Base-by-base conservation (phyloP, 768 basidiomycete genomes). In the Cystobasidium tubakii region DNA sequence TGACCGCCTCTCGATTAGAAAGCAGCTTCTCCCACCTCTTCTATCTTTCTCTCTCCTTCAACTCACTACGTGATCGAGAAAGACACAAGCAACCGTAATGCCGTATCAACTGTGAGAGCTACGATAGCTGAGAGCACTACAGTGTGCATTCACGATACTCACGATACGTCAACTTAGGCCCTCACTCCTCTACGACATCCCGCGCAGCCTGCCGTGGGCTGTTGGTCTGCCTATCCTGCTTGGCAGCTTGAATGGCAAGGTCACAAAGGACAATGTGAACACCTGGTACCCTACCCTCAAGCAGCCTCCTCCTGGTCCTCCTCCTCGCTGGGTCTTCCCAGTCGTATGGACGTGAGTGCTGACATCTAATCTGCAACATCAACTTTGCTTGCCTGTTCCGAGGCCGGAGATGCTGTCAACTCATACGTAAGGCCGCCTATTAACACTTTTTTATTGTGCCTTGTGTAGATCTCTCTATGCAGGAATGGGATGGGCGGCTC, bases 181-280 rank as follows among this genome's bases (percentile, higher is more conserved):
- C 3, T 60, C 54, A 1, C 43, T 71, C 3, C 54, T 71, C 36
- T 71, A 71, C 36, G 43, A 44, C 29, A 71, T 71, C 21, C 69
- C 69, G 13, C 27, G 69, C 27, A 54, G 46, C 33, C 55, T 71
- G 9, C 69, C 43, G 19, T 29, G 29, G 62, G 44, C 42, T 15
- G 74, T 78, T 29, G 77, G 77, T 27, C 62, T 78, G 25, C 77
- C 77, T 12, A 67, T 77, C 69, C 75, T 62, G 0, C 55, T 74
- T 43, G 77, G 77, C 7, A 62, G 74, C 25, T 54, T 64, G 1
- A 62, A 34, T 23, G 77, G 77, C 17, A 9, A 34, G 31, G 62
- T 77, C 73, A 77, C 77, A n/a, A 46, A 69, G n/a, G 23, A 39
- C 1, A 50, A 29, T 62, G 72, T 78, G 62, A 74, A 78, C 6